phyloP scores from a whole-genome alignment of 2,329 filamentous ascomycete genomes.

The Cladosporium cucumerinum region DNA sequence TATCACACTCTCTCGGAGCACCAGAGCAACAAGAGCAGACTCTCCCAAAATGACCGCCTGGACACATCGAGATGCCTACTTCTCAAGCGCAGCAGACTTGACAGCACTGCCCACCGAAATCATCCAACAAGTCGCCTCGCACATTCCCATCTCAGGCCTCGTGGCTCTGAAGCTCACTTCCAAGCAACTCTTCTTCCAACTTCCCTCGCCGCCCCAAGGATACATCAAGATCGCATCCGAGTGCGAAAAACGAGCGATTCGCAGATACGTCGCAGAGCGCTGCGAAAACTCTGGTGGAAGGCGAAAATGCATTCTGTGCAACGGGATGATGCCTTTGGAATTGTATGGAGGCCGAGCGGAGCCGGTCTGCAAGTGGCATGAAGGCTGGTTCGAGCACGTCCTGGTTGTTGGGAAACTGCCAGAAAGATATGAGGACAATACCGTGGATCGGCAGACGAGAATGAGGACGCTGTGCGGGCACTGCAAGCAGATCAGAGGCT shows the following conservation, averaged over 20 bases:
- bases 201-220: constrained; percentile 19
- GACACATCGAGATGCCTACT: not conserved
- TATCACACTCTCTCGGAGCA: not conserved
- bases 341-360: constrained; percentile 18
- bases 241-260: constrained; percentile 27
- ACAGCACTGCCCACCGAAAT: constrained; percentile 37
- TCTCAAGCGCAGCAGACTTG: constrained; percentile 4
- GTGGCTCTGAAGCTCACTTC: constrained; percentile 40
- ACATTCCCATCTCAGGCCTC: constrained; percentile 37
- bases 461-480: constrained; percentile 11
- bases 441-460: not conserved
- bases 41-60: not conserved
- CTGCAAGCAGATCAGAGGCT: constrained; percentile 8
- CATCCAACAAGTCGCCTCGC: constrained; percentile 32
- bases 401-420: not conserved
- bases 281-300: constrained; percentile 21
- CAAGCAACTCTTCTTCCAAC: constrained; percentile 29
- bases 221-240: constrained; percentile 22
- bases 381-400: constrained; percentile 21
- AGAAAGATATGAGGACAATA: not conserved
- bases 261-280: constrained; percentile 25
- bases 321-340: constrained; percentile 15
- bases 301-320: constrained; percentile 27
- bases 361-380: constrained; percentile 26
- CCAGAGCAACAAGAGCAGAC: not conserved